A percentile compares a stretch with the other conserved stretches of the same genome.
Conservation (phyloP, 306 rosid species). For the Rubus idaeus region DNA sequence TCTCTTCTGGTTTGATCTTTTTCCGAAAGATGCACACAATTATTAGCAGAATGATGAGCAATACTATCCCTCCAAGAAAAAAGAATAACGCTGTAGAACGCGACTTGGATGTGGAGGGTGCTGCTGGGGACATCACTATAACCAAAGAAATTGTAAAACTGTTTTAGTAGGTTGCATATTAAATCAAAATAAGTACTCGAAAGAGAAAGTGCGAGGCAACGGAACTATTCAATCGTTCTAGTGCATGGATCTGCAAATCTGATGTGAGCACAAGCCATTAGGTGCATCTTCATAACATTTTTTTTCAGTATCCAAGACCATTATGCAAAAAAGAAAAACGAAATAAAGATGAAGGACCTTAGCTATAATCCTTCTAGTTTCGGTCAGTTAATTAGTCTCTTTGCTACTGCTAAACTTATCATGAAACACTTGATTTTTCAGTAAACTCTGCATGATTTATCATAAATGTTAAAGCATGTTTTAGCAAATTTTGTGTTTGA, state of each 20-base stretch:
- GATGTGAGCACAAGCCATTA: neutral
- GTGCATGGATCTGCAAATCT: neutral
- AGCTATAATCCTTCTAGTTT: neutral
- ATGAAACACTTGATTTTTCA: neutral
- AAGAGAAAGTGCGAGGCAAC: neutral
- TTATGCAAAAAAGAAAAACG: neutral
- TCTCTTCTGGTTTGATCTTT: constrained; percentile 36
- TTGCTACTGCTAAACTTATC: neutral
- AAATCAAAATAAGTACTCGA: neutral
- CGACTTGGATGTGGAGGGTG: constrained; percentile 16
- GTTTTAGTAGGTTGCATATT: neutral
- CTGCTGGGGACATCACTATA: constrained; percentile 43
- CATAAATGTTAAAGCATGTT: neutral
- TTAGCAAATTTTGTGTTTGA: neutral
- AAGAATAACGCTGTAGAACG: constrained; percentile 40
- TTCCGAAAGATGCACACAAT: constrained; percentile 51
- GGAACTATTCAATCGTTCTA: neutral
- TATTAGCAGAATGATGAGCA: constrained; percentile 49
- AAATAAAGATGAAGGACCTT: neutral
- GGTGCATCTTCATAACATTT: neutral
- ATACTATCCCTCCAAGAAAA: constrained; percentile 60
- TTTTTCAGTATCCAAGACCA: neutral
- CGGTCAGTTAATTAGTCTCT: neutral
- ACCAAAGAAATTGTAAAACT: neutral
- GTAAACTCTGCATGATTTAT: neutral